Conservation (phyloP, 768 basidiomycete species). For the Lyophyllum atratum region DNA sequence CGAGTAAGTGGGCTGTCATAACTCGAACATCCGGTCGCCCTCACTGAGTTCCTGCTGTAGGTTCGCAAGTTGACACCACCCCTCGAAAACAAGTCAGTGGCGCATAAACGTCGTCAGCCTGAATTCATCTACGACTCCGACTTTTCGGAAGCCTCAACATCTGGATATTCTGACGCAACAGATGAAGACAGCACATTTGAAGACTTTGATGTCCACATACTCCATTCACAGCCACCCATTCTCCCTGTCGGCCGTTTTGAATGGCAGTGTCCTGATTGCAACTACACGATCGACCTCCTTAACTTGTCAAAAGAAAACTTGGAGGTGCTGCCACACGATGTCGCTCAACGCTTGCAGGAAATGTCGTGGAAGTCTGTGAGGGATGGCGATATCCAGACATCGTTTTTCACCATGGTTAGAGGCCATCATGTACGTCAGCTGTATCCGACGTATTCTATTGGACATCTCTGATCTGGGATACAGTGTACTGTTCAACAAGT, state of each 20-base stretch:
- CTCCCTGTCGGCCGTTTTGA: conserved; percentile 44
- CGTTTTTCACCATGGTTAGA: conserved; percentile 25
- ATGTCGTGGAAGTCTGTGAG: conserved; percentile 37
- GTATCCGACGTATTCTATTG: neutral
- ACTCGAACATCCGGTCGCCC: neutral
- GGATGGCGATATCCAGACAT: conserved; percentile 28
- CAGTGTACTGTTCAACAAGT: neutral
- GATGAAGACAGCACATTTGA: conserved; percentile 14
- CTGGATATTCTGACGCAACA: conserved; percentile 41
- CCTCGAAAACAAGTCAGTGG: neutral
- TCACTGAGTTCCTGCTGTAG: neutral
- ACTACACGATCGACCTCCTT: conserved; percentile 47
- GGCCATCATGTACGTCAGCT: conserved; percentile 23
- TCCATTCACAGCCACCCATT: conserved; percentile 35
- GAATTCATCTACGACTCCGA: conserved; percentile 52
- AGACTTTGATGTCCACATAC: conserved; percentile 35
- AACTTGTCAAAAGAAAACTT: conserved; percentile 36
- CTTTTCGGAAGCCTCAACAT: conserved; percentile 55
- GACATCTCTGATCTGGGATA: neutral
- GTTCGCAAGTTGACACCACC: neutral
- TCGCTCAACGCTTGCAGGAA: conserved; percentile 24
- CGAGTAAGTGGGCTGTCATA: neutral
- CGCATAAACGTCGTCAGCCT: neutral
- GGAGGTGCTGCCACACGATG: conserved; percentile 20
- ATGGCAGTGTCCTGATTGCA: conserved; percentile 59